These are phyloP conservation scores for Phytophthora macrochlamydospora DNA, from an alignment of 352 stramenopile species.

Conservation along the genomic window DNA sequence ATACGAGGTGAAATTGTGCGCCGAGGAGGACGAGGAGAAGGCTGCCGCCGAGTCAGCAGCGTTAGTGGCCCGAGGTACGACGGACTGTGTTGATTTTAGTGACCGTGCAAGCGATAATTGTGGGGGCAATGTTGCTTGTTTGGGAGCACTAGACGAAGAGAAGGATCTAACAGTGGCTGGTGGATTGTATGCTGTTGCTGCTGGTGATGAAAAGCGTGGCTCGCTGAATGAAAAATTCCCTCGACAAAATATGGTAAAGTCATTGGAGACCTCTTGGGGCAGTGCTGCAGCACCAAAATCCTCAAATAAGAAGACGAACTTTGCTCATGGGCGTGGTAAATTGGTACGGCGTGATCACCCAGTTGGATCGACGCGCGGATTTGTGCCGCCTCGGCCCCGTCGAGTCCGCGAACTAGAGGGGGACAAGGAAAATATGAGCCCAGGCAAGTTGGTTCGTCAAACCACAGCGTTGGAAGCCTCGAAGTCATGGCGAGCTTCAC, in stretches of 20 bases:
- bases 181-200: too few species aligned
- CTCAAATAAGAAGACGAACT: too few species aligned
- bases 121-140: too few species aligned
- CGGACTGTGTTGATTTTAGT: neutral
- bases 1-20: neutral
- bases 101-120: neutral
- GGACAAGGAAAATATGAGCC: constrained; percentile 38
- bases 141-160: too few species aligned
- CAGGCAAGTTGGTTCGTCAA: constrained; percentile 15
- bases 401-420: constrained; percentile 6
- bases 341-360: neutral
- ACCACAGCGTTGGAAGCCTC: constrained; percentile 21
- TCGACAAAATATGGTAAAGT: too few species aligned
- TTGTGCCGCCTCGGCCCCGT: neutral
- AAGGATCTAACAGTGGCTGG: too few species aligned
- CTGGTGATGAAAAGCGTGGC: too few species aligned
- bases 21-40: neutral
- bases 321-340: neutral
- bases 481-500: constrained; percentile 16
- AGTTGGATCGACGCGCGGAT: neutral
- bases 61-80: neutral
- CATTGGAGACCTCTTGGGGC: too few species aligned
- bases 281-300: too few species aligned
- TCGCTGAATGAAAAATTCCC: too few species aligned
- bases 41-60: neutral